Evolutionary conservation across 495 filamentous ascomycete species (phyloP).

Genomic region (Podospora comata): DNA sequence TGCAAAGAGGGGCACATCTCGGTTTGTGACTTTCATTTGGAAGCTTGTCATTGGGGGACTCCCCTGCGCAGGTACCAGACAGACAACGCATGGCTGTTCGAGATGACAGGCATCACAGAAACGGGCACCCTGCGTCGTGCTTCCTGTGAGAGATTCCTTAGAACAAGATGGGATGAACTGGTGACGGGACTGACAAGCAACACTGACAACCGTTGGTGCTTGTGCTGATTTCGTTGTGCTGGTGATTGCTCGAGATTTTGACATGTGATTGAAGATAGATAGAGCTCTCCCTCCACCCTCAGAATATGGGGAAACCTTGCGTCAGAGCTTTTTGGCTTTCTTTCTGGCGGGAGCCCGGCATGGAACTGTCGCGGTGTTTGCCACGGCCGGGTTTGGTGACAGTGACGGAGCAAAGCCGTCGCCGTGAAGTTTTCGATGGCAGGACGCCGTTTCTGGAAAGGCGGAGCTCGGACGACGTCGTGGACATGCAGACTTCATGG

Average conservation of each 20-base stretch:
- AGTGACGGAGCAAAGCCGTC: not conserved
- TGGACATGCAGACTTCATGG: constrained; percentile 8
- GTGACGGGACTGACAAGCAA: no score
- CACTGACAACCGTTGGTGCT: no score
- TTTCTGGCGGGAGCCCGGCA: not conserved
- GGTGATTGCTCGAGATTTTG: not conserved
- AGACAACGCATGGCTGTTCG: not conserved
- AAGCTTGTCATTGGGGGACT: not conserved
- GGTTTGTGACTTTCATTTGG: not conserved
- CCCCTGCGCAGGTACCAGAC: not conserved
- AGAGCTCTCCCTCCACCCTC: not conserved
- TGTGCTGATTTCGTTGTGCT: not conserved
- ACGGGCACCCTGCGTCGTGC: not conserved
- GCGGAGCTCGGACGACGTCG: not conserved
- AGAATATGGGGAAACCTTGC: constrained; percentile 5
- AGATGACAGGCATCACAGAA: not conserved
- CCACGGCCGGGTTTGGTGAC: not conserved
- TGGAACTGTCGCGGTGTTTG: not conserved
- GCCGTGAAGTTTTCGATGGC: not conserved
- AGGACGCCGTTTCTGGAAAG: not conserved
- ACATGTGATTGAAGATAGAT: not conserved
- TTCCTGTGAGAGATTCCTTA: not conserved
- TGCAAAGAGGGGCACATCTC: not conserved
- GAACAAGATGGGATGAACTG: not conserved
- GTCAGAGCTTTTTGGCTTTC: constrained; percentile 1